Base-by-base conservation (phyloP, 1,284 basidiomycete species). In the Malassezia cuniculi region DNA sequence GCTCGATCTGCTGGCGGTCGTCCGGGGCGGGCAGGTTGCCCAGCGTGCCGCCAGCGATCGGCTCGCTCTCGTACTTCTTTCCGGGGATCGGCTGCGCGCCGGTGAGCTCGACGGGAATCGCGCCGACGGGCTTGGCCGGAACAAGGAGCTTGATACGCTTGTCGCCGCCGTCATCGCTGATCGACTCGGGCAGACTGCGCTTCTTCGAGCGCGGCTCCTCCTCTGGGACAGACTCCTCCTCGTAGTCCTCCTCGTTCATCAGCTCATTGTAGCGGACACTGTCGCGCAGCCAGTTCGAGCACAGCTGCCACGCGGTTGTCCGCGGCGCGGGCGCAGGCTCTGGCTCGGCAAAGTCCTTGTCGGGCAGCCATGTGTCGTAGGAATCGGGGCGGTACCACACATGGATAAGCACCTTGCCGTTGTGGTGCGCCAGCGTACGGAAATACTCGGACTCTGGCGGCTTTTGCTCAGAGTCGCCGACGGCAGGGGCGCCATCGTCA, bases 1-100 rank as follows among this genome's bases (percentile, higher is more conserved):
- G 80, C 60, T 85, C 81, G 20, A 81, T 72, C 56, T 80, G 79
- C 18, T 45, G 36, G 4, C 27, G 28, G 15, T 41, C 33, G 11
- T 30, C 30, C 6, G 15, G 12, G 4, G n/a, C n/a, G 4, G 63
- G 59, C 28, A 65, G 32, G 43, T 66, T 66, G 36, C 61, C 63
- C 11, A 66, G 47, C 6, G 50, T 48, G 22, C 59, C 59, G 22
- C 55, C 49, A 7, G 57, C 37, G 3, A 65, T 44, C 9, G 61
- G 41, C 34, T 66, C 58, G 43, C 57, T 59, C 38, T 66, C 64
- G 46, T 62, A 63, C 42, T 59, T 58, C 31, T 62, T 63, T 29
- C 64, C 64, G 14, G 62, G 55, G n/a, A 59, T 54, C 12, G 60
- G 54, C 31, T 55, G 54, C 17, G 50, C 37, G 22, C 61, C 61